These are phyloP conservation scores for Sarocladium oryzae DNA, from an alignment of 2,329 filamentous ascomycete genomes.

Conservation along the genomic window DNA sequence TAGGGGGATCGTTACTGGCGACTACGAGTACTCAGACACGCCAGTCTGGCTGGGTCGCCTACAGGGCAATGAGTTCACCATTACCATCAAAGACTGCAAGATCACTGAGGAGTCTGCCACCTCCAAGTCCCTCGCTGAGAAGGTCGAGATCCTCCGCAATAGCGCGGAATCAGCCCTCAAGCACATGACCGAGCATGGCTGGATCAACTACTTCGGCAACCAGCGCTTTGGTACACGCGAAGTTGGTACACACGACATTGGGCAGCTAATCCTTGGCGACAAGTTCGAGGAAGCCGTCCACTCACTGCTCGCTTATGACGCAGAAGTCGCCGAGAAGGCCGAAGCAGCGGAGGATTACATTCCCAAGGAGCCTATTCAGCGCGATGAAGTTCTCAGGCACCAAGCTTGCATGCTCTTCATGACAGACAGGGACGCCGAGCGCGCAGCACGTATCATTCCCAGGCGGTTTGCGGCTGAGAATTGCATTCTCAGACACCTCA, in stretches of 20 bases:
- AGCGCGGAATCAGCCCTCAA: conserved; percentile 53
- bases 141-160: conserved; percentile 23
- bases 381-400: conserved; percentile 74
- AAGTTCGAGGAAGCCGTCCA: conserved; percentile 77
- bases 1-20: conserved; percentile 63
- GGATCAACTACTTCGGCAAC: conserved; percentile 97
- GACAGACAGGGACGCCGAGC: conserved; percentile 48
- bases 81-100: conserved; percentile 80
- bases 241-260: conserved; percentile 78
- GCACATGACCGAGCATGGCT: conserved; percentile 67
- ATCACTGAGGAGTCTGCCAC: conserved; percentile 38
- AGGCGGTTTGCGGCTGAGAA: conserved; percentile 75
- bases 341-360: conserved; percentile 24
- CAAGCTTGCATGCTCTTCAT: conserved; percentile 71
- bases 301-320: conserved; percentile 67
- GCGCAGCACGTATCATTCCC: conserved; percentile 65
- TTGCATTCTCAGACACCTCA: conserved; percentile 72
- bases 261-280: conserved; percentile 73
- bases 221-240: conserved; percentile 90
- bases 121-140: conserved; percentile 19
- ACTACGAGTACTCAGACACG: conserved; percentile 69
- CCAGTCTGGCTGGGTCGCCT: conserved; percentile 78
- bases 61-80: conserved; percentile 83
- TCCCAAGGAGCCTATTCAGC: conserved; percentile 45
- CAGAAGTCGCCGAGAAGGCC: conserved; percentile 46